Evolutionary conservation across 2,329 filamentous ascomycete species (phyloP).

Genomic region (Sporothrix luriei): DNA sequence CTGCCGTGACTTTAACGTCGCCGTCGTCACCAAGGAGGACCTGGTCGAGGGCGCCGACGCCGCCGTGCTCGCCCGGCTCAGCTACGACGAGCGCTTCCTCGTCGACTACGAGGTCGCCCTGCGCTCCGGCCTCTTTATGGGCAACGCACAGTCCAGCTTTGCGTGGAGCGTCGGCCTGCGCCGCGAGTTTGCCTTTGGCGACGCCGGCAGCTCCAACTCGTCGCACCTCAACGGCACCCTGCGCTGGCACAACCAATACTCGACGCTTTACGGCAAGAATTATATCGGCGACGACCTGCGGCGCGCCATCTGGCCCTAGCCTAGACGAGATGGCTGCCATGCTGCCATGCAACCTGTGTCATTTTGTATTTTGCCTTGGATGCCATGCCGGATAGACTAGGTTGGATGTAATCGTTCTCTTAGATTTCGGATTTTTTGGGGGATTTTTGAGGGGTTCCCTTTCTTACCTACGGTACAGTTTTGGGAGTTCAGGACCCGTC

Average conservation of each 20-base stretch:
- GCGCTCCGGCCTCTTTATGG: slow-evolving; percentile 49
- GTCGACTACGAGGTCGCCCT: slow-evolving; percentile 56
- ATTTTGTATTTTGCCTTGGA: background rate
- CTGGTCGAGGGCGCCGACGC: slow-evolving; percentile 47
- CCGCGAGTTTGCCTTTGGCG: slow-evolving; percentile 42
- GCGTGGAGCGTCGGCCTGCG: slow-evolving; percentile 52
- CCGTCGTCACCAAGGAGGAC: slow-evolving; percentile 49
- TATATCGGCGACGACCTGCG: slow-evolving; percentile 35
- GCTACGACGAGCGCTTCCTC: slow-evolving; percentile 54
- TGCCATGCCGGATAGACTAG: background rate
- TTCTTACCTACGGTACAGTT: background rate
- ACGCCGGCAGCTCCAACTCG: slow-evolving; percentile 12
- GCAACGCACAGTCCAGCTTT: slow-evolving; percentile 51
- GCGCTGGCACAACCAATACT: slow-evolving; percentile 43
- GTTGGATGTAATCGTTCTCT: background rate
- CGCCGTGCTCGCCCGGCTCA: slow-evolving; percentile 43
- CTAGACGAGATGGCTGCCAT: slow-evolving; percentile 33
- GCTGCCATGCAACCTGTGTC: background rate
- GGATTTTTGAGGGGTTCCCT: background rate
- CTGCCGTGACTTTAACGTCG: slow-evolving; percentile 45
- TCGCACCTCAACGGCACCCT: slow-evolving; percentile 35
- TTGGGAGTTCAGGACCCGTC: background rate
- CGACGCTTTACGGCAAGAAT: slow-evolving; percentile 41
- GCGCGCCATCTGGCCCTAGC: slow-evolving; percentile 41
- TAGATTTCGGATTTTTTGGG: background rate